Conservation (phyloP, 805 yeast species). For the Zygosaccharomyces lentus region DNA sequence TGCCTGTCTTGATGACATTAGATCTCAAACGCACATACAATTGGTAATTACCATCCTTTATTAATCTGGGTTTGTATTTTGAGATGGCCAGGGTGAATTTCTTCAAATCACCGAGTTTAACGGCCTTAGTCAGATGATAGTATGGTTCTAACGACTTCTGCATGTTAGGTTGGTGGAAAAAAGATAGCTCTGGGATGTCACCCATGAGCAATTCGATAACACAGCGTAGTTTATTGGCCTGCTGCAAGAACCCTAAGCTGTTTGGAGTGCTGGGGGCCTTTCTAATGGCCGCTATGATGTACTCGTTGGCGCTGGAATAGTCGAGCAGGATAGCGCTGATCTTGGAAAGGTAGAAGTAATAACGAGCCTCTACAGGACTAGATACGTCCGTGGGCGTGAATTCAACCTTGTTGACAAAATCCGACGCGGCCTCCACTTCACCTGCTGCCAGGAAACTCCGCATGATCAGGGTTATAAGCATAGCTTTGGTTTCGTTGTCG, state of each 20-base stretch:
- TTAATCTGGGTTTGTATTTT: conserved; percentile 56
- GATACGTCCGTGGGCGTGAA: conserved; percentile 63
- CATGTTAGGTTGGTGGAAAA: conserved; percentile 62
- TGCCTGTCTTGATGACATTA: conserved; percentile 96
- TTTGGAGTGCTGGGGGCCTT: conserved; percentile 89
- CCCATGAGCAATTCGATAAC: conserved; percentile 92
- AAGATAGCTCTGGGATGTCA: conserved; percentile 86
- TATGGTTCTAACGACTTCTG: conserved; percentile 71
- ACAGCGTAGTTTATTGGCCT: conserved; percentile 82
- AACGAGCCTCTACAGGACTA: conserved; percentile 86
- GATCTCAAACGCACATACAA: conserved; percentile 87
- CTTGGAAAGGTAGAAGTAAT: conserved; percentile 85
- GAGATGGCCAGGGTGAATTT: conserved; percentile 68
- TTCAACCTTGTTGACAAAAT: conserved; percentile 80
- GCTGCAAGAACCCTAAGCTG: conserved; percentile 83
- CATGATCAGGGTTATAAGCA: conserved; percentile 76
- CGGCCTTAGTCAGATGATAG: conserved; percentile 84
- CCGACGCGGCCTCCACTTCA: conserved; percentile 82
- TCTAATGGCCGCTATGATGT: conserved; percentile 89
- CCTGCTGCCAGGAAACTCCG: conserved; percentile 75
- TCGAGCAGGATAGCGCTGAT: conserved; percentile 89
- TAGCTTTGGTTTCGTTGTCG: conserved; percentile 87
- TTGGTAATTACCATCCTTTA: conserved; percentile 75
- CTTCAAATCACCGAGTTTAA: conserved; percentile 83
- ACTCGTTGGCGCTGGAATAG: conserved; percentile 85